Evolutionary conservation across 2,329 filamentous ascomycete genomes (phyloP), one percentile per base, ranked within the genome.

Genomic region (Pseudogymnoascus sp.): DNA sequence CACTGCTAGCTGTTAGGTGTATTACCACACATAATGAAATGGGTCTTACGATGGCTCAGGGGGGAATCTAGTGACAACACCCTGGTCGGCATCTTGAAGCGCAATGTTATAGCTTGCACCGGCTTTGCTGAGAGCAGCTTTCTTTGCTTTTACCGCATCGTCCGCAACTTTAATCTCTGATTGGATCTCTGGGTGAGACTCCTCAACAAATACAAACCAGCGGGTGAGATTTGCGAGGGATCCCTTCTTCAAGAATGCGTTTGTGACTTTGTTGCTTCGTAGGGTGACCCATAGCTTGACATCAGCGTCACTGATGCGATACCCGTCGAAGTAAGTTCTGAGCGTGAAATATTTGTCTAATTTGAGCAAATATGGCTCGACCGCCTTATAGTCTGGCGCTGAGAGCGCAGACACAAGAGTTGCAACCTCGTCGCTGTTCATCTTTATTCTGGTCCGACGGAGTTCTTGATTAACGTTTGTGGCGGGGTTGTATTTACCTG

Each of bases 101-200:
- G 87, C 89, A 74, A 97, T 90, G 72, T 95, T 92, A 77, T 94
- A 97, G 80, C 86, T 96, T 63, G 84, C 91, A 66, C 91, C 91
- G 61, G 89, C 88, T 74, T 90, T 91, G 71, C 84, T 87, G 67
- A 83, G 83, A 21, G 84, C 84, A 38, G 81, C 80, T 67, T 88
- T 85, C 80, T 89, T 90, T 69, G 84, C 84, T 72, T 84, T 86
- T 65, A 83, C 83, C n/a, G 82, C 83, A 58, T 84, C 83, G 69
- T 88, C 88, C 70, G 89, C 80, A 10, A 81, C 79, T 72, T 91
- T 91, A 68, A 91, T 80, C 63, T 88, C 87, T 67, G 80, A 77
- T 71, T 87, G 82, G 63, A 91, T 84, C 81, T 92, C 90, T 14
- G 89, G 89, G 75, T 92, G 89, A 38, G 83, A 84, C 69, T 90